Evolutionary conservation across 192 early-diverging fungal genomes (phyloP).

Genomic region (Rhizophagus clarus): DNA sequence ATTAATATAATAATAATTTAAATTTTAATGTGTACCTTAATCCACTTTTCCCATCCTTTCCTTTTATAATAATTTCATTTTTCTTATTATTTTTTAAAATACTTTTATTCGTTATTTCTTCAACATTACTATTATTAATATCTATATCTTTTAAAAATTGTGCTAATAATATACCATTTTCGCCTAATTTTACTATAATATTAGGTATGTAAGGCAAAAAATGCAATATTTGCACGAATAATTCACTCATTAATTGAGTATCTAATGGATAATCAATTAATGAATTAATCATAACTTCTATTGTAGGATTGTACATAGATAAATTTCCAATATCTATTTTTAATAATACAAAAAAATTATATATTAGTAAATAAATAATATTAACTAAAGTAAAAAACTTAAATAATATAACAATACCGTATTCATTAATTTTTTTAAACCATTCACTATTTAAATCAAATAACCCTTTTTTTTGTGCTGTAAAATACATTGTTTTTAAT

Average conservation of each 20-base stretch:
- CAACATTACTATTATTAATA: background rate
- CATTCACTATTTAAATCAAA: slow-evolving; percentile 27
- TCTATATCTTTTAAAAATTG: slow-evolving; percentile 36
- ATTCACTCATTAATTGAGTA: background rate
- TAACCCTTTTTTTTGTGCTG: slow-evolving; percentile 36
- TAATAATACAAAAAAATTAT: background rate
- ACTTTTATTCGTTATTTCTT: background rate
- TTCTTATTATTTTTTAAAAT: background rate
- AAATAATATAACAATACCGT: slow-evolving; percentile 19
- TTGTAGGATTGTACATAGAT: background rate
- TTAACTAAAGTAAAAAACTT: background rate
- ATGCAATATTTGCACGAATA: slow-evolving; percentile 19
- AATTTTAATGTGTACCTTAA: background rate
- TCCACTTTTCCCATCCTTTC: background rate
- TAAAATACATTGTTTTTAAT: slow-evolving; percentile 57
- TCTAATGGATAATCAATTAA: too few species aligned
- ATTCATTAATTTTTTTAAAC: slow-evolving; percentile 26
- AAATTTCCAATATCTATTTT: background rate
- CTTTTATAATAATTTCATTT: slow-evolving; percentile 5
- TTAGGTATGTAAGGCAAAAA: slow-evolving; percentile 37
- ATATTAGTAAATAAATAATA: background rate
- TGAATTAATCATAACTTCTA: background rate
- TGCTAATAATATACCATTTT: slow-evolving; percentile 52
- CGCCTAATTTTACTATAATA: slow-evolving; percentile 72
- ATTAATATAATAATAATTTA: background rate